Conservation (phyloP, 352 stramenopile species). For the Achlya hypogyna region DNA sequence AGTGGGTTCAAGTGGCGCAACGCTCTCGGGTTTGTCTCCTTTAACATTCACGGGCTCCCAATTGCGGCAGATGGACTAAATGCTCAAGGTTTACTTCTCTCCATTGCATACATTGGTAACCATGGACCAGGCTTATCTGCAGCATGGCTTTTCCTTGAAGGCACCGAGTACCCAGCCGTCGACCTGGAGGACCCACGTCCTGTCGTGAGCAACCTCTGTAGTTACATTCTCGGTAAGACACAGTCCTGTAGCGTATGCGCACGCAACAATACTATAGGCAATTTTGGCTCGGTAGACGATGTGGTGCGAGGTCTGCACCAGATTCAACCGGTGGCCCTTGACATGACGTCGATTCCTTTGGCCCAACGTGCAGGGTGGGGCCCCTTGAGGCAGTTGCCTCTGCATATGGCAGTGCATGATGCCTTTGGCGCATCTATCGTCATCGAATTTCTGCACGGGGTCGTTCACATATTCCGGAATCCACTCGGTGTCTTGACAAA, state of each 20-base stretch:
- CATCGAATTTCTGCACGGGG: slow-evolving; percentile 54
- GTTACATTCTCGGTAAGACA: slow-evolving; percentile 51
- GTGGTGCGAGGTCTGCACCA: slow-evolving; percentile 33
- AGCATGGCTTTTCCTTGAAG: slow-evolving; percentile 38
- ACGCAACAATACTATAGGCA: neutral
- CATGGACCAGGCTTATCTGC: slow-evolving; percentile 37
- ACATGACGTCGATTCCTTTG: slow-evolving; percentile 7
- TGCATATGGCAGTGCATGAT: slow-evolving; percentile 61
- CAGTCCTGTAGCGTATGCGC: neutral
- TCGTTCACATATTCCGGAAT: slow-evolving; percentile 47
- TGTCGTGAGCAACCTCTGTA: slow-evolving; percentile 43
- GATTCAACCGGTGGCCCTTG: slow-evolving; percentile 50
- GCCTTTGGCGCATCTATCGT: slow-evolving; percentile 47
- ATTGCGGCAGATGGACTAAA: slow-evolving; percentile 48
- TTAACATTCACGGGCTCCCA: slow-evolving; percentile 42
- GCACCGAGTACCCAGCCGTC: slow-evolving; percentile 41
- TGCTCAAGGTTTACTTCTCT: slow-evolving; percentile 20
- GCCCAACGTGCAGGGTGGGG: slow-evolving; percentile 1
- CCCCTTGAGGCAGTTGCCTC: slow-evolving; percentile 20
- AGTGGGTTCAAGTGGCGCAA: slow-evolving; percentile 33
- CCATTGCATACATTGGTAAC: neutral
- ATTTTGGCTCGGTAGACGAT: slow-evolving; percentile 47
- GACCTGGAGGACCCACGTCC: slow-evolving; percentile 23
- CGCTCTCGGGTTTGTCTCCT: slow-evolving; percentile 36
- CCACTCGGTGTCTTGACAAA: slow-evolving; percentile 57